Conservation (phyloP, 75 land plant species). For the Pseudotsuga menziesii region DNA sequence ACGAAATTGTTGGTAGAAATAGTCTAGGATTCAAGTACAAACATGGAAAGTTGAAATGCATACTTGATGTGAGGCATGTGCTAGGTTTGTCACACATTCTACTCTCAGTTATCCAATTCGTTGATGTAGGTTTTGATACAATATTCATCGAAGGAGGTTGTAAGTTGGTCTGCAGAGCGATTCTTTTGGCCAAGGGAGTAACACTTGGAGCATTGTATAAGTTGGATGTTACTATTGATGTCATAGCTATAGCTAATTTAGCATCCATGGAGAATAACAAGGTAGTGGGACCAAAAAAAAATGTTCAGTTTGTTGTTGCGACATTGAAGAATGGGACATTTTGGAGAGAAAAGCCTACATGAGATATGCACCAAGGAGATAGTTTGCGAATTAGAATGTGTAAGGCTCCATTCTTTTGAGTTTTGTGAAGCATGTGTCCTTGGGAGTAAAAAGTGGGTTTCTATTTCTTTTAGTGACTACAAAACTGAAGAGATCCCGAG, state of each 20-base stretch:
- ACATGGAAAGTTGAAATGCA: not conserved
- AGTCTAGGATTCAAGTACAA: not conserved
- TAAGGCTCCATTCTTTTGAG: not conserved
- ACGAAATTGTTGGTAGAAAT: not conserved
- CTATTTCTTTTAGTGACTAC: not conserved
- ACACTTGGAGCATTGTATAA: too few species aligned
- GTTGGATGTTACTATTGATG: too few species aligned
- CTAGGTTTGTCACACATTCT: too few species aligned
- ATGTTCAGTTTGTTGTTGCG: not conserved
- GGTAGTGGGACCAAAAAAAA: not conserved
- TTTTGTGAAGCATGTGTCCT: not conserved
- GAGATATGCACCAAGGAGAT: not conserved
- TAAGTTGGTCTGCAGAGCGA: too few species aligned
- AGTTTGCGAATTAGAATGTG: not conserved
- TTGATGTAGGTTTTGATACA: too few species aligned
- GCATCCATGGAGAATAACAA: not conserved
- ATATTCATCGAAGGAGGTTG: too few species aligned
- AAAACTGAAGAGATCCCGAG: not conserved
- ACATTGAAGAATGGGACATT: not conserved
- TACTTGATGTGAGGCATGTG: too few species aligned
- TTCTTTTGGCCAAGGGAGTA: too few species aligned
- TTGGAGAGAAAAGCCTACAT: not conserved
- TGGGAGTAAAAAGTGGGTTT: not conserved
- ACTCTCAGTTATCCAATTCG: too few species aligned
- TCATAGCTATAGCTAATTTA: too few species aligned